Base-by-base conservation (phyloP, 257 asterid species). In the Solanum etuberosum region DNA sequence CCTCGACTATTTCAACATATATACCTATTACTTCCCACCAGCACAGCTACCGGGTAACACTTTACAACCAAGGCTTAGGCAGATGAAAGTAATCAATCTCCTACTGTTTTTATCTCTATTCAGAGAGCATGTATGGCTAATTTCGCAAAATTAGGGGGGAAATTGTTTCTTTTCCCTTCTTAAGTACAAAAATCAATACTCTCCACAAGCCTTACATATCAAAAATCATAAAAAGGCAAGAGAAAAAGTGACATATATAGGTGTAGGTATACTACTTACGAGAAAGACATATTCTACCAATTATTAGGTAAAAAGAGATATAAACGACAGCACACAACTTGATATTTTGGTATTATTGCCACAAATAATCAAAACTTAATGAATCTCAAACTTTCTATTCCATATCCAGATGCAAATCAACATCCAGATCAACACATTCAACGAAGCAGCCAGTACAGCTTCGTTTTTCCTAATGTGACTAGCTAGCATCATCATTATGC, bases 1-100 rank as follows among this genome's bases (percentile, higher is more conserved):
- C 4, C 63, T 54, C 11, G 0, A 54, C 63, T 18, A 7, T 7
- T 20, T 20, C 63, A 54, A n/a, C 0, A 0, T 51, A 15, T 51
- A 2, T 20, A 20, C 11, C 11, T 54, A 54, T n/a, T 54, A 54
- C 63, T 54, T 18, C 63, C 63, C 63, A 20, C 63, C 63, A 54
- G 2, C 2, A 54, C 63, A 18, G 2, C 11, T 2, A 54, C n/a
- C 0, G 25, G 9, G n/a, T 18, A 54, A 54, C n/a, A 54, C 63
- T 18, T 54, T 1, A 54, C 11, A n/a, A 54, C n/a, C 63, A 54
- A 54, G 63, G n/a, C 63, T 6, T 54, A 18, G n/a, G 11, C 63
- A 2, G n/a, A 54, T 54, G 11, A 54, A 0, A 54, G 0, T 54
- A 54, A 54, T 6, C 11, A 54, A 54, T 54, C n/a, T 18, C n/a